Evolutionary conservation across 2,329 filamentous ascomycete species (phyloP).

Genomic region (Nannizzia gypsea): DNA sequence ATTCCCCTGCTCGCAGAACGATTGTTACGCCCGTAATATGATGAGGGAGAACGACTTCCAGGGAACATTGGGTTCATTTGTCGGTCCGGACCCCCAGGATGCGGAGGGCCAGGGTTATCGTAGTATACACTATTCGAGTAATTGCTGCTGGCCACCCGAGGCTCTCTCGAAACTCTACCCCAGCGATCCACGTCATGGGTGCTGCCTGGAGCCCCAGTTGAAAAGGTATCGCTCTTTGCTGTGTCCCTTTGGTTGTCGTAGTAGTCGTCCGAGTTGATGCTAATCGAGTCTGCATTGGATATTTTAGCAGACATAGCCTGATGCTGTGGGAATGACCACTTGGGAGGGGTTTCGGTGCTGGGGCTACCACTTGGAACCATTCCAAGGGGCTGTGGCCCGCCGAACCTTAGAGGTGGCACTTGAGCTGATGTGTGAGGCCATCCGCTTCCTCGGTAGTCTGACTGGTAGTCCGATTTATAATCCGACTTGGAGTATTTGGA

Average conservation of each 20-base stretch:
- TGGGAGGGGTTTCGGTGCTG: conserved; percentile 27
- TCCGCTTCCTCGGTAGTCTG: conserved; percentile 30
- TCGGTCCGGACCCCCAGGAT: conserved; percentile 11
- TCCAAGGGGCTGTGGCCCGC: conserved; percentile 29
- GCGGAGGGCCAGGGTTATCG: conserved; percentile 15
- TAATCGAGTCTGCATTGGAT: conserved; percentile 33
- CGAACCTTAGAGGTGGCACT: conserved; percentile 27
- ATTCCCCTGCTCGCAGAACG: neutral
- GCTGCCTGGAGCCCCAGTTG: conserved; percentile 21
- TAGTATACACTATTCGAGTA: conserved; percentile 32
- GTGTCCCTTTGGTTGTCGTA: conserved; percentile 17
- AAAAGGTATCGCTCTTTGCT: conserved; percentile 15
- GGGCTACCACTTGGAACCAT: conserved; percentile 33
- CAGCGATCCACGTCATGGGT: conserved; percentile 16
- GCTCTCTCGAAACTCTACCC: conserved; percentile 14
- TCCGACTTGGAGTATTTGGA: conserved; percentile 26
- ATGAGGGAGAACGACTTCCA: neutral
- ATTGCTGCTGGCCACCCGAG: conserved; percentile 31
- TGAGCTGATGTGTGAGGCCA: conserved; percentile 29
- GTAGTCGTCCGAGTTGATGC: conserved; percentile 27
- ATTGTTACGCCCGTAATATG: neutral
- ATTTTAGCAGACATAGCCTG: conserved; percentile 34
- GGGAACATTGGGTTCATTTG: conserved; percentile 14
- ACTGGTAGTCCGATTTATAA: conserved; percentile 33
- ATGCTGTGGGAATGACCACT: conserved; percentile 25